Evolutionary conservation across 495 filamentous ascomycete genomes (phyloP).

Genomic region (Aspergillus sparsus): DNA sequence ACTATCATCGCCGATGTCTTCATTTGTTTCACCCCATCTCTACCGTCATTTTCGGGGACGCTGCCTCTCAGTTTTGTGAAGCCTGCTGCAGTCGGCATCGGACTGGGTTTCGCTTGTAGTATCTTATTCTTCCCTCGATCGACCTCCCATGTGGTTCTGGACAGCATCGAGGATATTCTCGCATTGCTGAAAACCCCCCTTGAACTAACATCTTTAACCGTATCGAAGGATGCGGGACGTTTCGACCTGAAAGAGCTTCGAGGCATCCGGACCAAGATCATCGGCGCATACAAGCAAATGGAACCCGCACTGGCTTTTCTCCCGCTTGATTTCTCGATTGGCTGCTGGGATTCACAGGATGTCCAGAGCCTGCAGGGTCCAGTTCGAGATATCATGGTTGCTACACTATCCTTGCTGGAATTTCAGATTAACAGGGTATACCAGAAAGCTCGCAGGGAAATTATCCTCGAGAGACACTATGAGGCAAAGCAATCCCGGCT

Average conservation of each 20-base stretch:
- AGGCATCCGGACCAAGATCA: conserved; percentile 17
- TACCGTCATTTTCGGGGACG: conserved; percentile 42
- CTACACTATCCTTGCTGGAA: conserved; percentile 24
- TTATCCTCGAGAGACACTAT: conserved; percentile 12
- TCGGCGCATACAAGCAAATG: conserved; percentile 21
- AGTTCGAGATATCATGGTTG: conserved; percentile 20
- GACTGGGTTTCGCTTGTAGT: conserved; percentile 38
- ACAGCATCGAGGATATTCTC: conserved; percentile 36
- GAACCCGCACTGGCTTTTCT: conserved; percentile 29
- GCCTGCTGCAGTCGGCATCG: conserved; percentile 41
- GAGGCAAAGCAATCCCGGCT: conserved; percentile 1
- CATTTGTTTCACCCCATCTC: conserved; percentile 35
- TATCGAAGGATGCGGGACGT: conserved; percentile 8
- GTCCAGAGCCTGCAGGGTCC: conserved; percentile 26
- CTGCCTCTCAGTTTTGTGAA: conserved; percentile 38
- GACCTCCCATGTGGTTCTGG: conserved; percentile 39
- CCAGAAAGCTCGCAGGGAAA: conserved; percentile 14
- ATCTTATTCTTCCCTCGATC: conserved; percentile 46
- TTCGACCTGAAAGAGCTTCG: conserved; percentile 19
- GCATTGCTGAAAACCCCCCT: conserved; percentile 34
- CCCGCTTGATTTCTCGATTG: conserved; percentile 31
- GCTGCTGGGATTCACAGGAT: conserved; percentile 27
- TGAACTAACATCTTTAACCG: conserved; percentile 14
- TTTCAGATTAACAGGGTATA: conserved; percentile 25
- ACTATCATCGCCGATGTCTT: conserved; percentile 43